Evolutionary conservation across 2,329 filamentous ascomycete genomes (phyloP).

Genomic region (Aspergillus neoniger): DNA sequence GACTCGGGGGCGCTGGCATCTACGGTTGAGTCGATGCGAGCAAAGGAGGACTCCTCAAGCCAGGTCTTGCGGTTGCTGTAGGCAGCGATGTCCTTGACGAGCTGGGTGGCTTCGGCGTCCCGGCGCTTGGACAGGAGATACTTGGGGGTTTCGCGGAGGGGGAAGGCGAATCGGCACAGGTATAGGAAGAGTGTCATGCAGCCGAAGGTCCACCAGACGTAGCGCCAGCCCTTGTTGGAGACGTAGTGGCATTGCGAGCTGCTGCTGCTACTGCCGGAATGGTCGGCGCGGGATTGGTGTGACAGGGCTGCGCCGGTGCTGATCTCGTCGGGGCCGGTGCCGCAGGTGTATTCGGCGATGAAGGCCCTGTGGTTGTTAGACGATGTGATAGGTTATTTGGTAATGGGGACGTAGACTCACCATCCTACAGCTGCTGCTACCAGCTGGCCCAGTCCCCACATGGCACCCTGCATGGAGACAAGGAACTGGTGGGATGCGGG

Average conservation of each 20-base stretch:
- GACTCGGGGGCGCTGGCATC: constrained; percentile 10
- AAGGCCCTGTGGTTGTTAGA: constrained; percentile 20
- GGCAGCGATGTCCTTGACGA: constrained; percentile 23
- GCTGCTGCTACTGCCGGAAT: constrained; percentile 10
- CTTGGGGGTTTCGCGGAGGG: constrained; percentile 23
- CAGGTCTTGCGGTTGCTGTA: constrained; percentile 21
- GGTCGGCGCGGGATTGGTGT: constrained; percentile 3
- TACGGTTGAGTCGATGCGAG: constrained; percentile 21
- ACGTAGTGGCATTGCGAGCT: constrained; percentile 23
- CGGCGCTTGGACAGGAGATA: constrained; percentile 19
- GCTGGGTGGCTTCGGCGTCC: constrained; percentile 22
- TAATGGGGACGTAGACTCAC: constrained; percentile 2
- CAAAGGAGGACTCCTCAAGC: constrained; percentile 22
- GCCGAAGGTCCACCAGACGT: constrained; percentile 27
- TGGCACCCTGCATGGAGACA: constrained; percentile 18
- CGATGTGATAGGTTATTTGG: too few relatives aligned
- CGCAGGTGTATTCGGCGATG: constrained; percentile 24
- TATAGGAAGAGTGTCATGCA: constrained; percentile 25
- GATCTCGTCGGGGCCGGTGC: constrained; percentile 23
- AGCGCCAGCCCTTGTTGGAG: constrained; percentile 28
- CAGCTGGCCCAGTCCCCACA: constrained; percentile 24
- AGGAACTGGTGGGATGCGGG: constrained; percentile 26
- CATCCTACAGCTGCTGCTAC: constrained; percentile 22
- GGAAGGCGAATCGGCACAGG: constrained; percentile 21
- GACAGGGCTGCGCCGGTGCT: constrained; percentile 16